Evolutionary conservation across 2,329 filamentous ascomycete species (phyloP).

Genomic region (Fusarium mundagurra): DNA sequence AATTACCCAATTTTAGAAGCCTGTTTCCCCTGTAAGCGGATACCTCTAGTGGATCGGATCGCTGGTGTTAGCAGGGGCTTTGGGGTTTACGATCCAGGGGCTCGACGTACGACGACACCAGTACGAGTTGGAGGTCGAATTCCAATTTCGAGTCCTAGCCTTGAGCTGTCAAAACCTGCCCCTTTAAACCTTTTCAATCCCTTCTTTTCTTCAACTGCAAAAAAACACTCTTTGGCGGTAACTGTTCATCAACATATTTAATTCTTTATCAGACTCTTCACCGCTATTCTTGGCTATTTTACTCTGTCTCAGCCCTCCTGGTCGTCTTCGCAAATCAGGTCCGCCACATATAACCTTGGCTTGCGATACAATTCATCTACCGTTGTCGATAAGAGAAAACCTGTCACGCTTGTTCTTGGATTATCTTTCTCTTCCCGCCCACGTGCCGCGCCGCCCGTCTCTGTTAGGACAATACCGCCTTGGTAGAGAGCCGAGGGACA

Average conservation of each 20-base stretch:
- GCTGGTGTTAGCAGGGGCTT: constrained; percentile 25
- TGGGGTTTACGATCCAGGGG: constrained; percentile 24
- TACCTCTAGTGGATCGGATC: constrained; percentile 34
- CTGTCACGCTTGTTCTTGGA: constrained; percentile 21
- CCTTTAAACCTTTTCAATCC: constrained; percentile 27
- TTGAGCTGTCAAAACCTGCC: constrained; percentile 25
- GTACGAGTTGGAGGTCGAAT: constrained; percentile 24
- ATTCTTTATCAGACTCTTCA: constrained; percentile 11
- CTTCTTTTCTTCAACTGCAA: constrained; percentile 16
- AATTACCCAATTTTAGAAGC: constrained; percentile 36
- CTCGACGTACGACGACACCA: constrained; percentile 28
- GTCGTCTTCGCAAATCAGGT: constrained; percentile 26
- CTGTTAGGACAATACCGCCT: constrained; percentile 21
- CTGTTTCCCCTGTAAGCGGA: constrained; percentile 28
- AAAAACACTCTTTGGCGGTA: constrained; percentile 8
- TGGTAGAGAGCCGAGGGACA: constrained; percentile 9
- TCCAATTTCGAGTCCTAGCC: constrained; percentile 30
- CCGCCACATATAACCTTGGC: constrained; percentile 24
- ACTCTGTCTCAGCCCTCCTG: constrained; percentile 28
- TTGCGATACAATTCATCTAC: constrained; percentile 28
- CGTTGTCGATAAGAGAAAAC: constrained; percentile 34
- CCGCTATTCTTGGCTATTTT: constrained; percentile 30
- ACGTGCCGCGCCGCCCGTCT: constrained; percentile 28
- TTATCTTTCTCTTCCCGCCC: constrained; percentile 18
- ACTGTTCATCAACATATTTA: constrained; percentile 1